Evolutionary conservation across 202 grass and related monocot species (phyloP).

Genomic region (Saccharum hybrid): DNA sequence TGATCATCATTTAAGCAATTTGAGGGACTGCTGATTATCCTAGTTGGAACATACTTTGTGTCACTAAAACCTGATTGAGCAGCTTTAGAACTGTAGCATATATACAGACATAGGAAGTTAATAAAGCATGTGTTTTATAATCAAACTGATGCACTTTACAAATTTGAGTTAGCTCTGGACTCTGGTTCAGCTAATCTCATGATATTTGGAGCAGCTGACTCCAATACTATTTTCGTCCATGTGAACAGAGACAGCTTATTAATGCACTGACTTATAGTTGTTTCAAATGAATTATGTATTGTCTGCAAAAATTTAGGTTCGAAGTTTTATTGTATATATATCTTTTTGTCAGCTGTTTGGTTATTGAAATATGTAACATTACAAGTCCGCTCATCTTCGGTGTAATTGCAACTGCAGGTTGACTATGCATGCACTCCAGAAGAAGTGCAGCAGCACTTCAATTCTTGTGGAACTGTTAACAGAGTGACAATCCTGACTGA

Average conservation of each 20-base stretch:
- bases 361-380: neutral
- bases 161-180: neutral
- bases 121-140: neutral
- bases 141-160: neutral
- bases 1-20: neutral
- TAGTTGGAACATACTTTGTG: neutral
- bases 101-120: neutral
- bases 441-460: slow-evolving; percentile 85
- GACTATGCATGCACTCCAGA: slow-evolving; percentile 80
- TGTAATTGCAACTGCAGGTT: slow-evolving; percentile 55
- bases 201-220: neutral
- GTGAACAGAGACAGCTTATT: neutral
- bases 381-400: slow-evolving; percentile 1
- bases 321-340: neutral
- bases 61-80: neutral
- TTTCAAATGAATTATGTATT: slow-evolving; percentile 1
- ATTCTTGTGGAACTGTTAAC: slow-evolving; percentile 85
- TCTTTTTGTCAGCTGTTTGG: neutral
- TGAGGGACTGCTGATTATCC: neutral
- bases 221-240: neutral
- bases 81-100: neutral
- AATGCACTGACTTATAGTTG: neutral
- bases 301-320: slow-evolving; percentile 1
- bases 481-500: slow-evolving; percentile 82
- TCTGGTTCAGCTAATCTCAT: neutral